Evolutionary conservation across 2,329 filamentous ascomycete species (phyloP), one percentile per base, ranked within the genome.

Genomic region (Didymella keratinophila): DNA sequence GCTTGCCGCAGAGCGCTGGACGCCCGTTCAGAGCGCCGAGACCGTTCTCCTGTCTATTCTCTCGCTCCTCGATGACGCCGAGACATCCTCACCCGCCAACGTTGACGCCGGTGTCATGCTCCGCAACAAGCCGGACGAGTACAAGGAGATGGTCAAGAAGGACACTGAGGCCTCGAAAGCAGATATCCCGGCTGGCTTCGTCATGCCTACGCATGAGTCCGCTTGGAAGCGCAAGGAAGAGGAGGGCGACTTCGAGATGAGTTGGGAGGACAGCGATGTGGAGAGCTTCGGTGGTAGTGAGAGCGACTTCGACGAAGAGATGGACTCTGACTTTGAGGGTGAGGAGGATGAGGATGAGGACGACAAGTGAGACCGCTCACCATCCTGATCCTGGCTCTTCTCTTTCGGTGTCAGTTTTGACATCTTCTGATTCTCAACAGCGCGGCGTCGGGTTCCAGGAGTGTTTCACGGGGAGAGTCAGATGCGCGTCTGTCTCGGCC

Each of bases 1-100:
- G 78, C 80, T 86, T 37, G 94, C 95, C 7, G 90, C 89, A 58
- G 95, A 98, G 79, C 90, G 94, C 57, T 99, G 94, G 94, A 93
- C 92, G 6, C 93, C 95, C 1, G 88, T 95, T 4, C 94, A 98
- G 77, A 91, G 93, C 20, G 94, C 96, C 46, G 95, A 98, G 80
- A 96, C 93, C 2, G 93, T 99, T 34, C 85, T 99, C 18, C 92
- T 96, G 62, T 97, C 92, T 9, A 91, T 98, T 18, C 86, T 98
- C 8, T 89, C 95, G 6, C 86, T 99, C 2, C 87, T 99, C 54
- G 95, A 98, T 75, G 92, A 97, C 69, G 92, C 94, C 14, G 94
- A 99, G 78, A 92, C 96, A 70, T 92, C 88, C 68, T 97, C 93
- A 0, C 92, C 95, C 0, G 95, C 94, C 63, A 98, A 98, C 75